A percentile compares a stretch with the other conserved stretches of the same genome.
These are phyloP conservation scores for Hypoxylon sp. DNA, from an alignment of 2,329 filamentous ascomycete species.

Conservation along the genomic window DNA sequence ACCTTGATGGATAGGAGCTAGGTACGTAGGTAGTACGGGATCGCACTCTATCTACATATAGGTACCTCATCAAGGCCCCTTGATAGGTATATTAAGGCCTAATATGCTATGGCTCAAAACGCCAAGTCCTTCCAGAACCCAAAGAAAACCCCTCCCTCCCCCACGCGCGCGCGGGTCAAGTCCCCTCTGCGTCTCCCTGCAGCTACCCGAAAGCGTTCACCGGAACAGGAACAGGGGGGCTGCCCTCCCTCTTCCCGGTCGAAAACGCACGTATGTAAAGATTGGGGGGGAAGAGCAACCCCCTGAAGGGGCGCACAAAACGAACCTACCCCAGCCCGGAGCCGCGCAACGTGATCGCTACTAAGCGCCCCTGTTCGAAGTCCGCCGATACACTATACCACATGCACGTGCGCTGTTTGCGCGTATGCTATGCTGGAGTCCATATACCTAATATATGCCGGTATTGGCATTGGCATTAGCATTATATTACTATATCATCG, in stretches of 20 bases:
- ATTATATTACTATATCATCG: conserved; percentile 8
- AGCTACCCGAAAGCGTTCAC: conserved; percentile 37
- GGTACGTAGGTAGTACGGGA: conserved; percentile 1
- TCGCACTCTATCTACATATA: conserved; percentile 29
- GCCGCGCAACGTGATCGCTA: conserved; percentile 40
- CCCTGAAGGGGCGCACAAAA: conserved; percentile 3
- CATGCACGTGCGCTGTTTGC: conserved; percentile 1
- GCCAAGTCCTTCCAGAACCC: conserved; percentile 43
- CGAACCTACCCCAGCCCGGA: conserved; percentile 39
- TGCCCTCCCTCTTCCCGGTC: conserved; percentile 14
- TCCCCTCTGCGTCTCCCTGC: conserved; percentile 16
- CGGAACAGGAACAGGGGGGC: conserved; percentile 33
- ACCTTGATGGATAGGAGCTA: conserved; percentile 11
- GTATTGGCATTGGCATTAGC: background rate
- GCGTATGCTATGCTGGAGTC: background rate
- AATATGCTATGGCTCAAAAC: background rate
- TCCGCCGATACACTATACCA: too few relatives aligned
- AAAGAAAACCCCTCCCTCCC: conserved; percentile 29
- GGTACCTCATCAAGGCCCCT: background rate
- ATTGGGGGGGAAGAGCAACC: background rate
- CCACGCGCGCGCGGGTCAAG: conserved; percentile 6
- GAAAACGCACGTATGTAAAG: conserved; percentile 14
- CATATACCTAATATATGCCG: too few relatives aligned
- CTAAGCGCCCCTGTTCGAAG: conserved; percentile 26
- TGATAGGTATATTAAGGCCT: background rate